Percentiles rank a stretch among this genome's conserved stretches.
These are phyloP conservation scores for Arctostaphylos glauca DNA, from an alignment of 148 eudicot species.

Conservation along the genomic window DNA sequence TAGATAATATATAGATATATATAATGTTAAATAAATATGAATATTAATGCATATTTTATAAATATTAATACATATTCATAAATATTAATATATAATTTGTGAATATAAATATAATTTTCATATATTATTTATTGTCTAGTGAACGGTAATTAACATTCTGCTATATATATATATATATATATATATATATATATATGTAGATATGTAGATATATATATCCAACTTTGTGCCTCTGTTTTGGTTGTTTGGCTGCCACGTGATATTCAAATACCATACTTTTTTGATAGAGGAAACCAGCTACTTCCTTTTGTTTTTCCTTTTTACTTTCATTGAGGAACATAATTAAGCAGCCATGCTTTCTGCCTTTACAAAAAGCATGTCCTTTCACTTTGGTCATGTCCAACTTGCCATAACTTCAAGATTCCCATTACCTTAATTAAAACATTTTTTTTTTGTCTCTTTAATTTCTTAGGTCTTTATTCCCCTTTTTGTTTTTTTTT, in stretches of 20 bases:
- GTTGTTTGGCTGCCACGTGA: background rate
- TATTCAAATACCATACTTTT: background rate
- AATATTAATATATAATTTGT: too few relatives aligned
- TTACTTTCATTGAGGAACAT: background rate
- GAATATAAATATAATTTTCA: too few relatives aligned
- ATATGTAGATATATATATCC: too few relatives aligned
- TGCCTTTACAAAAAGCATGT: constrained; percentile 14
- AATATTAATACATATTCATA: too few relatives aligned
- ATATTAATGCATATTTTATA: too few relatives aligned
- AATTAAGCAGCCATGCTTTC: background rate
- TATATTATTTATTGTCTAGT: too few relatives aligned
- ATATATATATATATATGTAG: too few relatives aligned
- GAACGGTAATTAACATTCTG: too few relatives aligned
- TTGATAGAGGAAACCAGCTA: background rate
- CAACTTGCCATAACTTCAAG: constrained; percentile 4
- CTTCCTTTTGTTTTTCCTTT: background rate
- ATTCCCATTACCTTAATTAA: background rate
- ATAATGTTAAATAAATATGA: too few relatives aligned
- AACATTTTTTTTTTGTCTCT: background rate
- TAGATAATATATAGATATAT: too few relatives aligned
- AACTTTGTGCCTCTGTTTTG: background rate
- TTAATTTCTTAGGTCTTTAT: background rate
- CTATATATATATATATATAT: too few relatives aligned
- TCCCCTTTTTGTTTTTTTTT: background rate
- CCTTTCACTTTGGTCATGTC: background rate